Base-by-base conservation (phyloP, 1,284 basidiomycete species). In the Ceratobasidium papillatum region DNA sequence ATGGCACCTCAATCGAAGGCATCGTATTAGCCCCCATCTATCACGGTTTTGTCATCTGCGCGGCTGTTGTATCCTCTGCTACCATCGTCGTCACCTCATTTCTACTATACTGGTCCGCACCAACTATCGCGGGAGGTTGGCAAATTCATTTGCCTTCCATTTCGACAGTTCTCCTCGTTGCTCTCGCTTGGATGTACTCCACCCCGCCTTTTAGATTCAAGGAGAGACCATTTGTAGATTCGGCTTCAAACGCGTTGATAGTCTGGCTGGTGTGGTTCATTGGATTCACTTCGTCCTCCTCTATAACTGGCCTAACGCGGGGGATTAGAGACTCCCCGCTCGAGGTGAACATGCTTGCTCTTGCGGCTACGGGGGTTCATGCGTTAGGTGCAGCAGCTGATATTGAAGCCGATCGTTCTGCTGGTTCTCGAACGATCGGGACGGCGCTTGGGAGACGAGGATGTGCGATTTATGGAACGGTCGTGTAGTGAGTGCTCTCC, bases 111-210 rank as follows among this genome's bases (percentile, higher is more conserved):
- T 12, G 11, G 3, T 47, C 4, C 25, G 32, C 47, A 22, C 47
- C 62, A 12, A 5, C 47, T 7, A 9, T 5, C 3, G 9, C 9
- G 7, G 32, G 14, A 11, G 5, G n/a, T 12, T 30, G 7, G 27
- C 62, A 64, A 64, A 25, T 12, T 5, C 47, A 30, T n/a, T 22
- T 36, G n/a, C 62, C 62, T 3, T 4, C 32, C 22, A 9, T 64
- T 30, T 59, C 69, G 17, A 78, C 76, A 5, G 43, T 41, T 14
- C 30, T 75, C 22, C 74, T 79, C 36, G 72, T 79, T 27, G 27
- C 74, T 25, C 61, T 79, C 41, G 76, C 76, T 62, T 79, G 79
- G 79, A 76, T 77, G 51, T 79, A 79, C 71, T 79, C 79, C 19
- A 73, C 78, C 8, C 77, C 77, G 8, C 79, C 78, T 14, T 32